phyloP scores from a whole-genome alignment of 768 basidiomycete genomes.

The Suillus variegatus region DNA sequence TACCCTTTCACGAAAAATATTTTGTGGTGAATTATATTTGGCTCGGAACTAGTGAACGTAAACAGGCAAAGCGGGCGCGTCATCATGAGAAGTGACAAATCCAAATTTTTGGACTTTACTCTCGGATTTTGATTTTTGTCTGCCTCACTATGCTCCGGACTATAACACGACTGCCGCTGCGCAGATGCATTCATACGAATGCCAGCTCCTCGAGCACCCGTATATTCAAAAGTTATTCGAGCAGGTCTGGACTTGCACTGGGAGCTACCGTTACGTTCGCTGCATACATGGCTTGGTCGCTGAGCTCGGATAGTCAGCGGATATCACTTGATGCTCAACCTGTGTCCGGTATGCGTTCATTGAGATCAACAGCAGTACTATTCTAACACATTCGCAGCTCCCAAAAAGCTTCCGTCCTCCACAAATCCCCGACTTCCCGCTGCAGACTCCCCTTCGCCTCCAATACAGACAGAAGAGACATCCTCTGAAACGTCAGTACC shows the following conservation, averaged over 20 bases:
- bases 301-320: constrained; percentile 40
- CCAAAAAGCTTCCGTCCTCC: constrained; percentile 16
- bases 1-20: too few relatives aligned
- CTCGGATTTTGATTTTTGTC: neutral
- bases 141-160: constrained; percentile 50
- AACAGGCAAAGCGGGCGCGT: neutral
- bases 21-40: neutral
- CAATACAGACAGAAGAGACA: constrained; percentile 18
- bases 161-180: constrained; percentile 52
- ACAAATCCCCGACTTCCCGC: constrained; percentile 10
- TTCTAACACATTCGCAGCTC: constrained; percentile 14
- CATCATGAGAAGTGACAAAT: constrained; percentile 4
- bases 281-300: constrained; percentile 51
- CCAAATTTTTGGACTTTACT: neutral
- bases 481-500: constrained; percentile 18
- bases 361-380: neutral
- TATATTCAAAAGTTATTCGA: constrained; percentile 27
- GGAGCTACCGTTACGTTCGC: constrained; percentile 47
- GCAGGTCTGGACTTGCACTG: constrained; percentile 34
- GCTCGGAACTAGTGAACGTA: neutral
- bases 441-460: constrained; percentile 22
- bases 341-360: constrained; percentile 25
- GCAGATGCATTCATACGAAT: constrained; percentile 53
- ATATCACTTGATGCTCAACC: constrained; percentile 50
- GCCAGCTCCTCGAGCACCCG: constrained; percentile 22